Evolutionary conservation across 2,329 filamentous ascomycete genomes (phyloP), one percentile per base, ranked within the genome.

Genomic region (Colletotrichum lindemuthianum): DNA sequence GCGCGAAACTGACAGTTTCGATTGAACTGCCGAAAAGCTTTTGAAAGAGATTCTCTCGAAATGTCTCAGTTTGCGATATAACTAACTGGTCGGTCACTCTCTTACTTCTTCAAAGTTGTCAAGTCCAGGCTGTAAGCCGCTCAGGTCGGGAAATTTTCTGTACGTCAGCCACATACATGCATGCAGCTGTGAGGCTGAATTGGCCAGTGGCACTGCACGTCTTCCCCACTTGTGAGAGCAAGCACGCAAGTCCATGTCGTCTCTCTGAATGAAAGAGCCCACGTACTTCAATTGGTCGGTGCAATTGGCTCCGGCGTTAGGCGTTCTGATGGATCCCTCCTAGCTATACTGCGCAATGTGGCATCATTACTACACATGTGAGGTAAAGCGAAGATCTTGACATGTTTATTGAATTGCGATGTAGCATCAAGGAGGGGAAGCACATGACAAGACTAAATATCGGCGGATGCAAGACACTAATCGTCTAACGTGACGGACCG

Each of bases 111-210:
- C 24, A 24, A 24, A 37, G n/a, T 58, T 39, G 47, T 8, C 49
- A 37, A 45, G 34, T n/a, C 41, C 16, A 40, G 32, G 13, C 15
- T 32, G 36, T 48, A 40, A 59, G 32, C 41, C 44, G 54, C 43
- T 59, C 60, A 63, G 34, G 12, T 55, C 36, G 34, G 58, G 36
- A 65, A 60, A 61, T 52, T 61, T 65, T 60, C 57, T 13, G 24
- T 24, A 24, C 13, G 32, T 15, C 43, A 51, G 61, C 61, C 61
- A 65, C 56, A 49, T 45, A 65, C 56, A 49, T 45, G 24, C 51
- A 36, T 36, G 24, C 24, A 24, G 24, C 24, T 24, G n/a, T 59
- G 63, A 66, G 63, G 59, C 63, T 66, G 48, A 54, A 56, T 56
- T 54, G 54, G 47, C 59, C 63, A 53, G 59, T 63, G 52, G 45